phyloP scores from a whole-genome alignment of 1,139 yeast species.

The Candida mesenterica region DNA sequence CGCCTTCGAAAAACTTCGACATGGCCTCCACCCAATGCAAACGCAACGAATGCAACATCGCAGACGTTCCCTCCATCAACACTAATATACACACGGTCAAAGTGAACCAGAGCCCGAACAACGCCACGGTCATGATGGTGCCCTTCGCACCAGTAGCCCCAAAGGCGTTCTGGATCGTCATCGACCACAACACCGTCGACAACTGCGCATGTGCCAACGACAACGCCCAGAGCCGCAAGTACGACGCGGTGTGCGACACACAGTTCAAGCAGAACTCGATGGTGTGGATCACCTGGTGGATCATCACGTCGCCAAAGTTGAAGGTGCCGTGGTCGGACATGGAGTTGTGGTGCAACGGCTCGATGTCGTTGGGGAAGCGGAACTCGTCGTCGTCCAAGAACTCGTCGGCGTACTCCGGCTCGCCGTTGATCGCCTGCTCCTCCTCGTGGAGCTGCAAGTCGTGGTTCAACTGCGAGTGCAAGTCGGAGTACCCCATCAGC shows the following conservation, averaged over 20 bases:
- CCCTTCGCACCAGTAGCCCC: slow-evolving; percentile 68
- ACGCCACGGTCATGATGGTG: slow-evolving; percentile 64
- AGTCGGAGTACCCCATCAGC: slow-evolving; percentile 35
- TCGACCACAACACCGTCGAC: slow-evolving; percentile 90
- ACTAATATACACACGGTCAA: slow-evolving; percentile 89
- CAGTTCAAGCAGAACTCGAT: slow-evolving; percentile 97
- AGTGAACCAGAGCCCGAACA: slow-evolving; percentile 94
- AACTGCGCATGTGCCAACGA: slow-evolving; percentile 97
- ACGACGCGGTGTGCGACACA: slow-evolving; percentile 97
- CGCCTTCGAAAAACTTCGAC: slow-evolving; percentile 97
- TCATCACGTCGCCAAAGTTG: slow-evolving; percentile 88
- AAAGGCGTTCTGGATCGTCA: slow-evolving; percentile 89
- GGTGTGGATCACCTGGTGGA: slow-evolving; percentile 97
- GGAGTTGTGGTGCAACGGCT: slow-evolving; percentile 35
- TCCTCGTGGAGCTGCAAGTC: slow-evolving; percentile 28
- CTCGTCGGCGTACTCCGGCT: slow-evolving; percentile 26
- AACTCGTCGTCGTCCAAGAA: slow-evolving; percentile 33
- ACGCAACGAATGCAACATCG: slow-evolving; percentile 95
- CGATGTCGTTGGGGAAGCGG: slow-evolving; percentile 48
- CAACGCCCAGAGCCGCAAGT: slow-evolving; percentile 93
- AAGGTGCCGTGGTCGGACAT: slow-evolving; percentile 52
- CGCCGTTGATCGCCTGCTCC: slow-evolving; percentile 30
- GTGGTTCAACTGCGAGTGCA: slow-evolving; percentile 35
- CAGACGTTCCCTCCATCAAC: slow-evolving; percentile 97
- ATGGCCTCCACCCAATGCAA: slow-evolving; percentile 99